Percentiles rank a stretch among this genome's conserved stretches.
These are phyloP conservation scores for Iris pallida DNA, from an alignment of 116 monocot species.

Conservation along the genomic window DNA sequence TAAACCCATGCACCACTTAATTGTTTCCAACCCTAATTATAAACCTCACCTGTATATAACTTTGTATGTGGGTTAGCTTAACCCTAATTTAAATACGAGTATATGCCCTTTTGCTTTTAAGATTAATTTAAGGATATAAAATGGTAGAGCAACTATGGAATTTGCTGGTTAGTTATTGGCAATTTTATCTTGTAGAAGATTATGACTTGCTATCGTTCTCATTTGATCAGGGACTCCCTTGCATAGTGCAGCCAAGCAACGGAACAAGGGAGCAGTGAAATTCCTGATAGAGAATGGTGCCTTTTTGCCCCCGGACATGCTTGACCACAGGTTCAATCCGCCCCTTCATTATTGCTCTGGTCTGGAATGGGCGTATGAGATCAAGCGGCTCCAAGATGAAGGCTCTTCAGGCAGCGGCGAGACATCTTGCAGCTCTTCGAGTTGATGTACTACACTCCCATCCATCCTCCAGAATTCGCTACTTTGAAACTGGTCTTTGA, in stretches of 20 bases:
- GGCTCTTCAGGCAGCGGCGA: neutral
- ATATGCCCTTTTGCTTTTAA: neutral
- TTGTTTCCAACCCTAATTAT: too few species aligned
- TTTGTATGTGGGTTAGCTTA: too few species aligned
- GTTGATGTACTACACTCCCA: too few species aligned
- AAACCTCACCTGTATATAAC: too few species aligned
- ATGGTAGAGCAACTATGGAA: neutral
- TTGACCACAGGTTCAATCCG: slow-evolving; percentile 80
- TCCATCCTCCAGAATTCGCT: too few species aligned
- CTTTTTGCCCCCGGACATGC: slow-evolving; percentile 72
- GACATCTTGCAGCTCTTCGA: slow-evolving; percentile 36
- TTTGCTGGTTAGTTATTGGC: neutral
- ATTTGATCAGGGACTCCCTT: slow-evolving; percentile 70
- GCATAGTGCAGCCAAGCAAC: slow-evolving; percentile 77
- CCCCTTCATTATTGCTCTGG: slow-evolving; percentile 88
- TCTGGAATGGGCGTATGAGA: slow-evolving; percentile 89
- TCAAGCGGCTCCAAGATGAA: slow-evolving; percentile 37
- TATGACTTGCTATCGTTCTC: neutral
- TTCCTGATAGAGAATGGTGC: slow-evolving; percentile 87
- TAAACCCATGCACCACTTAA: too few species aligned
- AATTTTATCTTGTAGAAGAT: neutral
- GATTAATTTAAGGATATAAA: neutral
- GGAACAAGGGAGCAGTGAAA: slow-evolving; percentile 64
- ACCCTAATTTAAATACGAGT: too few species aligned
- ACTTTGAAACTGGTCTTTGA: too few species aligned